Base-by-base conservation (phyloP, 2,329 filamentous ascomycete species). In the Trichoderma sp. region DNA sequence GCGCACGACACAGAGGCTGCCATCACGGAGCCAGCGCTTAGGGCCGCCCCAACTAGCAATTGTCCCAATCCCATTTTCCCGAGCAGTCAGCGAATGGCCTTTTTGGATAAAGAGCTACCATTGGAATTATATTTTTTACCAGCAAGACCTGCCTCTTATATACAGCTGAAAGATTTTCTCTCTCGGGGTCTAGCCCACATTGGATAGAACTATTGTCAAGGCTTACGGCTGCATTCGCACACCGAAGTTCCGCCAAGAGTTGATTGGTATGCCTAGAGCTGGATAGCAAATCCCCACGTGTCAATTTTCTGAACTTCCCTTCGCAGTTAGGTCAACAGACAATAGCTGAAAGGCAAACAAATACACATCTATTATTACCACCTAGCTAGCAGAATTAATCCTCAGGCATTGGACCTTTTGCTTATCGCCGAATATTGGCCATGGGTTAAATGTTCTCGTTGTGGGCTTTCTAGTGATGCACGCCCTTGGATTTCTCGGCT, bases 1-100 rank as follows among this genome's bases (percentile, higher is more conserved):
- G 79, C 79, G 75, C 82, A 83, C 16, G 76, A 77, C 50, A 74
- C 62, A 12, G 76, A 33, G n/a, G 60, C 74, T 18, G 75, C 78
- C 62, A 64, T 64, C 33, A 31, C 62, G 14, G 62, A 64, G 31
- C 62, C n/a, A 33, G 21, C 9, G 6, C 29, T 35, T 4, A 35
- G n/a, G 35, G 62, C 62, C n/a, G n/a, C 62, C 7, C 62, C 62
- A 8, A 38, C 5, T 6, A 64, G 31, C 31, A 11, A 33, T 33
- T 14, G 62, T 21, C 33, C 3, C 21, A 64, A 8, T 33, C 16
- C 18, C 62, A 64, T 64, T 35, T 21, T 64, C 8, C 21, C n/a
- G 29, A 62, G 2, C 29, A 6, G 27, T 18, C 3, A n/a, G 8
- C 4, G 16, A 62, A 31, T 33, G 16, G 6, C 8, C 29, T 11